Base-by-base conservation (phyloP, 306 rosid genomes). In the Quercus bicolor region DNA sequence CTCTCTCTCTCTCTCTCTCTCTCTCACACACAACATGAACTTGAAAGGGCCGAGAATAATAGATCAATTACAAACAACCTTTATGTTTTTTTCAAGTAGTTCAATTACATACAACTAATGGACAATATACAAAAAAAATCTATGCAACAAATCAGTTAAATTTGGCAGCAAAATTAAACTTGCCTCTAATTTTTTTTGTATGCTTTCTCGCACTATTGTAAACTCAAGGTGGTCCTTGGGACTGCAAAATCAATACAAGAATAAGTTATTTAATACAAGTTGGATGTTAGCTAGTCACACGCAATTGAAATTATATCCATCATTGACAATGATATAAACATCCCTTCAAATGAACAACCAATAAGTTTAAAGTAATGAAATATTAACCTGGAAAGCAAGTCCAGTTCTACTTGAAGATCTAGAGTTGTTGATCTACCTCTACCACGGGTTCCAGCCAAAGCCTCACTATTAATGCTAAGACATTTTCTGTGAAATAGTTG, bases 401-500 rank as follows among this genome's bases (percentile, higher is more conserved):
- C 97, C 56, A 88, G 90, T 83, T 93, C 97, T 62, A 91, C 88
- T 83, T 91, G 92, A 83, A 77, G 89, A 79, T 95, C 99, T 26
- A 85, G 85, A 69, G 89, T 72, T 72, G 79, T 74, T 18, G 96
- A 85, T 70, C 43, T 76, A 79, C 99, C 97, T 87, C 98, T 90
- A 53, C 93, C 98, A 64, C 99, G 97, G 77, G 99, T 95, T 86
- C 91, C 99, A 80, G 99, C 99, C 86, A 93, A 84, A 75, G 98
- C 99, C 74, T 95, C 98, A 43, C 99, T 93, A 65, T 85, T 89
- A 57, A 95, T 88, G 82, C 74, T 79, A 77, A 91, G 97, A 69
- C 85, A 75, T 87, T 91, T 93, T 93, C 99, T 91, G 85, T 87
- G 98, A 90, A 95, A 95, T 83, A 95, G 93, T 85, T 87, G 96